These are phyloP conservation scores for Talaromyces trachyspermus DNA, from an alignment of 495 filamentous ascomycete species.

Conservation along the genomic window DNA sequence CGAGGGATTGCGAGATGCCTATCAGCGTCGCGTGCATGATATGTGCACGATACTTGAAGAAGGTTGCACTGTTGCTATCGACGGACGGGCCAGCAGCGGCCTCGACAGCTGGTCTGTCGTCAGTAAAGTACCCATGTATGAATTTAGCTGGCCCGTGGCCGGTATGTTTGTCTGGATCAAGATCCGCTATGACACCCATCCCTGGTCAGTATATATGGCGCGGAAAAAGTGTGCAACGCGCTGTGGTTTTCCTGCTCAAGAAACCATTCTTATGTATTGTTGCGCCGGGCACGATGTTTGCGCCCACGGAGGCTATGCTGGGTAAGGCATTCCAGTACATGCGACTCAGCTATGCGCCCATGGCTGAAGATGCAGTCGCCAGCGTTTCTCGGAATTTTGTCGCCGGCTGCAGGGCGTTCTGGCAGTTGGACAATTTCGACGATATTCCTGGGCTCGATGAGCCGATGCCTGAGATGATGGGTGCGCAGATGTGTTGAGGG, in stretches of 20 bases:
- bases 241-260: conserved; percentile 68
- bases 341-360: conserved; percentile 82
- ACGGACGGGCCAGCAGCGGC: conserved; percentile 29
- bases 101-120: conserved; percentile 60
- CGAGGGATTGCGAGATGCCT: conserved; percentile 67
- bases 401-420: conserved; percentile 64
- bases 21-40: conserved; percentile 71
- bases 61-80: conserved; percentile 51
- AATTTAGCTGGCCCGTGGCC: conserved; percentile 71
- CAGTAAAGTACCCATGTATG: conserved; percentile 59
- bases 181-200: conserved; percentile 61
- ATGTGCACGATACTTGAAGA: conserved; percentile 68
- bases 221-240: conserved; percentile 43
- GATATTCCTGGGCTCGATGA: conserved; percentile 52
- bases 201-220: conserved; percentile 40
- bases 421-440: conserved; percentile 57
- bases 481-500: conserved; percentile 10
- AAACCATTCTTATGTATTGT: conserved; percentile 61
- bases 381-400: conserved; percentile 53
- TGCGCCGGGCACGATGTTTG: conserved; percentile 64
- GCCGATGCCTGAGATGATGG: conserved; percentile 11
- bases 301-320: conserved; percentile 44
- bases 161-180: conserved; percentile 92
- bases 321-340: conserved; percentile 56
- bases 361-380: conserved; percentile 59